Evolutionary conservation across 768 basidiomycete species (phyloP).

Genomic region (Russula lepida): DNA sequence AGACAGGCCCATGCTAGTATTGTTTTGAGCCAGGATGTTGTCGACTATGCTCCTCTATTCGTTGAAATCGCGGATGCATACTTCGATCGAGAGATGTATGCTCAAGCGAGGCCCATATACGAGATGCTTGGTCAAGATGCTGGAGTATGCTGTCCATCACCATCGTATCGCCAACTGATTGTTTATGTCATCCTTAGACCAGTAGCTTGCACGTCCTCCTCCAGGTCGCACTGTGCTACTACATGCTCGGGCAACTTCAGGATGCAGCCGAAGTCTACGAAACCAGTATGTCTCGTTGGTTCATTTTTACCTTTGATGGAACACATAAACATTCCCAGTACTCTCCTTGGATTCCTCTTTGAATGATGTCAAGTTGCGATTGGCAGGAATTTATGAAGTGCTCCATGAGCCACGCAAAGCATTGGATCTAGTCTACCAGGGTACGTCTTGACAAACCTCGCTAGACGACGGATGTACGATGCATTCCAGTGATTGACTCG

Average conservation of each 20-base stretch:
- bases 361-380: constrained; percentile 79
- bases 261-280: constrained; percentile 81
- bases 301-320: background rate
- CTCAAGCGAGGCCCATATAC: constrained; percentile 73
- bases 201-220: constrained; percentile 62
- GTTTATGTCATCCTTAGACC: constrained; percentile 39
- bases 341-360: constrained; percentile 63
- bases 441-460: constrained; percentile 32
- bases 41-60: constrained; percentile 73
- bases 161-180: background rate
- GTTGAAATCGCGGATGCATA: constrained; percentile 81
- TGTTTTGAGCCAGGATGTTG: constrained; percentile 60
- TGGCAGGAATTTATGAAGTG: constrained; percentile 87
- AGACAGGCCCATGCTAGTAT: constrained; percentile 66
- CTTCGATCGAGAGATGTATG: constrained; percentile 66
- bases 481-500: constrained; percentile 30
- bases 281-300: constrained; percentile 45
- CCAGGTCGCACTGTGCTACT: constrained; percentile 76
- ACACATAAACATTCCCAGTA: constrained; percentile 37
- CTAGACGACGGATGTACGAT: background rate
- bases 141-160: constrained; percentile 39
- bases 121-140: constrained; percentile 68
- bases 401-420: constrained; percentile 73
- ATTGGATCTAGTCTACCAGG: constrained; percentile 75
- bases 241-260: constrained; percentile 62